Base-by-base conservation (phyloP, 352 stramenopile genomes). In the Globisporangium megalacanthum region DNA sequence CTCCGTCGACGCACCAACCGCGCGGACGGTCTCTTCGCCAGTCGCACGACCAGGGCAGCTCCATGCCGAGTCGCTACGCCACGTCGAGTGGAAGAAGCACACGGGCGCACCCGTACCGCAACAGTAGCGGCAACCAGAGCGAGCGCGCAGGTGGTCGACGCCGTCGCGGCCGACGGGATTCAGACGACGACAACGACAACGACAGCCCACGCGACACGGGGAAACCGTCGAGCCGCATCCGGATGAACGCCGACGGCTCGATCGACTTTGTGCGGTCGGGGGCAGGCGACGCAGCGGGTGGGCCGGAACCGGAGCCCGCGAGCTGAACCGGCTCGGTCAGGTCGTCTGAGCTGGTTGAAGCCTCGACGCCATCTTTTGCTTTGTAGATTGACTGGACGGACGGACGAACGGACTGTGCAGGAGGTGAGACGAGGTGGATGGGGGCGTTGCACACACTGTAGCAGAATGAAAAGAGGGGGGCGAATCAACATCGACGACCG, bases 171-270 rank as follows among this genome's bases (percentile, higher is more conserved):
- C 35, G 52, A 44, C 49, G 41, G 56, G 31, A 49, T 22, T 41
- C 48, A 20, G 49, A 54, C 35, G 62, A 69, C 29, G 56, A 57
- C 39, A 54, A 66, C 20, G 52, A 64, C n/a, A 13, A 56, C 8
- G 58, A 54, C 19, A 47, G 50, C 19, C 6, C 39, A n/a, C 19
- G 48, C 35, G 49, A 56, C 42, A 78, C 72, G 41, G 75, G 78
- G 5, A 79, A 73, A 19, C 69, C 69, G 25, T 84, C 77, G 0
- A 77, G 69, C 13, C 75, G 75, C 46, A 77, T 88, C 59, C 76
- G 71, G 57, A 52, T 84, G 52, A 88, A 88, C 54, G 64, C 66
- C 7, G 77, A 88, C 47, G 77, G 77, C 25, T 88, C 77, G 17
- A 80, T 88, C 58, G 76, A 83, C 54, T 65, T 86, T 54, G 72